Evolutionary conservation across 148 eudicot species (phyloP).

Genomic region (Rhododendron kiyosumense): DNA sequence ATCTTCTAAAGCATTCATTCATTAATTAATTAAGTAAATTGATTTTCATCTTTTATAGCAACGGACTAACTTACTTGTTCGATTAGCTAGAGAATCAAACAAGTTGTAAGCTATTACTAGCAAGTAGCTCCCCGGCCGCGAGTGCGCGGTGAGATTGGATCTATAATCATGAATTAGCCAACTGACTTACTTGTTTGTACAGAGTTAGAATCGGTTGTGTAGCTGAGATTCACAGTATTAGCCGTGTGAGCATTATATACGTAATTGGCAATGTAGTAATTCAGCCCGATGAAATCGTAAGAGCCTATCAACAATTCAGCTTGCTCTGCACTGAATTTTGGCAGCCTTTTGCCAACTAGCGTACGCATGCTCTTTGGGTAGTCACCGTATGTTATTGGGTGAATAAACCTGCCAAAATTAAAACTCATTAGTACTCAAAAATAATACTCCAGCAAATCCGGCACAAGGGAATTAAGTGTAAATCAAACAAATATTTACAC

Average conservation of each 20-base stretch:
- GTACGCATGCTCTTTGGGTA: background rate
- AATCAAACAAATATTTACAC: no score
- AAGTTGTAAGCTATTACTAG: no score
- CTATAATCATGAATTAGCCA: no score
- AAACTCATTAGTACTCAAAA: background rate
- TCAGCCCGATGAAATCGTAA: slow-evolving; percentile 4
- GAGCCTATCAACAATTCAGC: background rate
- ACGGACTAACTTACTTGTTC: no score
- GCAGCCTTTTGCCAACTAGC: background rate
- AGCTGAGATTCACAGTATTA: slow-evolving; percentile 28
- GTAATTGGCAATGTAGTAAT: slow-evolving; percentile 18
- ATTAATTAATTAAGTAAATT: no score
- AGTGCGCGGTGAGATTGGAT: no score
- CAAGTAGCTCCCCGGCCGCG: no score
- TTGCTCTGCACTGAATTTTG: background rate
- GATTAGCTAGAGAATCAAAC: no score
- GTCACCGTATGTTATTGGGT: background rate
- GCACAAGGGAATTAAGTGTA: no score
- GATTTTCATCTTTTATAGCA: no score
- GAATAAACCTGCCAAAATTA: background rate
- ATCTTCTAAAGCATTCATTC: no score
- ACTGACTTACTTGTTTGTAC: slow-evolving; percentile 30
- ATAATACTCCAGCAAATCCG: no score
- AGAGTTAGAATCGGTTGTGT: slow-evolving; percentile 33
- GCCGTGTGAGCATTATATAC: slow-evolving; percentile 25